Base-by-base conservation (phyloP, 129 eudicot genomes). In the Cynara cardunculus region DNA sequence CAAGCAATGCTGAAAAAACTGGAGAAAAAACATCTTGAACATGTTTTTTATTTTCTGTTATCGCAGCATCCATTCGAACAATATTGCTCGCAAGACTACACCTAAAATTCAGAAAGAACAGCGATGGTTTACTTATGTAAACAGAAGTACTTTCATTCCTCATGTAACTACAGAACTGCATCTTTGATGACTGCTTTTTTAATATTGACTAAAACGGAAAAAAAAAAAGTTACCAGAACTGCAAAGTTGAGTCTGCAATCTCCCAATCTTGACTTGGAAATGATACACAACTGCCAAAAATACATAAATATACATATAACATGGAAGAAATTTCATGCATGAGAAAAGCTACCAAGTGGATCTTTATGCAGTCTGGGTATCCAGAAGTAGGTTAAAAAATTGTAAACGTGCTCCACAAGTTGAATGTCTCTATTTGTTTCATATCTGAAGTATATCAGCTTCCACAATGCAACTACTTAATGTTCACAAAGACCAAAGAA, bases 221-320 rank as follows among this genome's bases (percentile, higher is more conserved):
- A 4, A 67, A 24, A 59, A 61, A 9, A n/a, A 76, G 14, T 70
- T 88, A 95, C 99, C 99, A 95, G 85, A 95, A 95, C 84, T 88
- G 99, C 88, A 95, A 83, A 24, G 99, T 95, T 72, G 93, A 95
- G 83, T 95, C 99, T 49, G 99, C 97, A 62, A 95, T 92, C 75
- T 92, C 96, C 97, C 99, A 95, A 78, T 95, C 99, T 81, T 83
- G 90, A 87, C 97, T 88, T 77, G 93, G 87, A 90, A 86, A 95
- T 37, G 89, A 84, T 75, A 95, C 94, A 87, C 99, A 95, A 69
- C 99, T 95, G 93, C 89, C 85, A 77, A 32, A 32, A 79, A 79
- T 71, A 24, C 30, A 73, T 73, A 41, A 16, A 80, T 72, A 65
- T 72, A 83, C 49, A 79, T 79, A 61, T 80, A 61, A 34, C 71